These are phyloP conservation scores for Rubia tinctorum DNA, from an alignment of 305 asterid genomes.

Conservation along the genomic window DNA sequence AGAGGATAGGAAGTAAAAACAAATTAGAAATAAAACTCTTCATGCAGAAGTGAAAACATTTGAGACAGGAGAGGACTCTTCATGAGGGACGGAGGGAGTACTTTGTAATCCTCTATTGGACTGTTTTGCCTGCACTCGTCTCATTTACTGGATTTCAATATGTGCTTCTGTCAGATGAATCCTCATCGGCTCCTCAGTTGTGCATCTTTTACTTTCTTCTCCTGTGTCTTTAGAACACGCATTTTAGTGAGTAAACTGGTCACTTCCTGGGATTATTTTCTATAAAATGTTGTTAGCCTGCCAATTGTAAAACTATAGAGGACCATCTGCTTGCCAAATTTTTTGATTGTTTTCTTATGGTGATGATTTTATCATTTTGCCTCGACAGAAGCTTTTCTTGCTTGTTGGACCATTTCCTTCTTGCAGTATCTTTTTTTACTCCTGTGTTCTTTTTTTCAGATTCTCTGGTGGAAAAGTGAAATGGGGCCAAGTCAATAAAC, in stretches of 20 bases:
- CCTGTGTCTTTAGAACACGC: neutral
- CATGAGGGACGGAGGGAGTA: no score
- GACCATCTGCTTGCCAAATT: neutral
- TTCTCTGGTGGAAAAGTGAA: constrained; percentile 56
- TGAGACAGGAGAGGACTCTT: no score
- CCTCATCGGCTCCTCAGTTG: neutral
- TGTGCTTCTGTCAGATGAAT: neutral
- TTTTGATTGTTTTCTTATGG: neutral
- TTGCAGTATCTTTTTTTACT: neutral
- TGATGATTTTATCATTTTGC: neutral
- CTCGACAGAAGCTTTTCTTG: neutral
- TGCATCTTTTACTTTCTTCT: neutral
- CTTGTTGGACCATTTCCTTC: neutral
- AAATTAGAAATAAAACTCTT: neutral
- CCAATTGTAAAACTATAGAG: neutral
- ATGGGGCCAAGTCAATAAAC: constrained; percentile 87
- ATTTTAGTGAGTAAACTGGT: neutral
- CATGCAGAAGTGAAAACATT: neutral
- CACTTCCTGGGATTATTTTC: neutral
- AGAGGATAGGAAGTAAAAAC: neutral
- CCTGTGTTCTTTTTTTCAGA: constrained; percentile 32
- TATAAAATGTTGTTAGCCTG: neutral
- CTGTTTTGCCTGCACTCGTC: neutral
- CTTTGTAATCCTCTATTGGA: neutral
- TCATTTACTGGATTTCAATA: neutral